phyloP scores from a whole-genome alignment of 192 early-diverging fungal species.

The Cetraspora pellucida region DNA sequence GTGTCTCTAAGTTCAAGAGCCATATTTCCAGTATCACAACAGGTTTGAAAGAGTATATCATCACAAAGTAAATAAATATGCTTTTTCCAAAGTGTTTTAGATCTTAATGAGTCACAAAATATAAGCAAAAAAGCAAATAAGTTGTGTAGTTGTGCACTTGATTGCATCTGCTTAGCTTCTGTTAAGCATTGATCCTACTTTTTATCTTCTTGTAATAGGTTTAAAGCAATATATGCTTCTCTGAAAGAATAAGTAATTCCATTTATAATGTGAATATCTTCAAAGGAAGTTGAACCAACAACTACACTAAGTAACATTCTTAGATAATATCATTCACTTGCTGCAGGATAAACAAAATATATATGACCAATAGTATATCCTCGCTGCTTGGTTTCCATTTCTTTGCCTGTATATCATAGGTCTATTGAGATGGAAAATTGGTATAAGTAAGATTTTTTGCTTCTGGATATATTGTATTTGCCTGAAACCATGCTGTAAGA shows the following conservation, averaged over 20 bases:
- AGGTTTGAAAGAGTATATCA: conserved; percentile 24
- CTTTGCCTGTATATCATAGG: conserved; percentile 9
- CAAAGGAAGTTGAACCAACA: conserved; percentile 26
- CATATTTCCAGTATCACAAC: not conserved
- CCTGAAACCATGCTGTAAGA: conserved; percentile 16
- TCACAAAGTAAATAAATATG: conserved; percentile 11
- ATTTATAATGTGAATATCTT: conserved; percentile 30
- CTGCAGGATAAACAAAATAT: conserved; percentile 28
- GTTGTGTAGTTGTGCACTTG: conserved; percentile 26
- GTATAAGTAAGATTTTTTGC: conserved; percentile 7
- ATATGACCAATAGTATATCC: conserved; percentile 32
- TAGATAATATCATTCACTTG: conserved; percentile 41
- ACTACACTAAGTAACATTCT: conserved; percentile 33
- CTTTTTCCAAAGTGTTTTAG: conserved; percentile 15
- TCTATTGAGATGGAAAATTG: conserved; percentile 22
- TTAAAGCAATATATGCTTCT: conserved; percentile 31
- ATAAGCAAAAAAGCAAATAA: conserved; percentile 27
- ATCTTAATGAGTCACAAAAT: not conserved
- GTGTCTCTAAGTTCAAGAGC: not conserved
- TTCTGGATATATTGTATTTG: conserved; percentile 20
- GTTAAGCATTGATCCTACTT: conserved; percentile 36
- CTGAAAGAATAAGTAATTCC: conserved; percentile 26
- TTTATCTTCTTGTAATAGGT: conserved; percentile 33
- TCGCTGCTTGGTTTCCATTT: conserved; percentile 21
- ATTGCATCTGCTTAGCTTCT: conserved; percentile 24